Percentiles rank a stretch among this genome's conserved stretches.
phyloP scores from a whole-genome alignment of 768 basidiomycete species.

The Gyrodon lividus region DNA sequence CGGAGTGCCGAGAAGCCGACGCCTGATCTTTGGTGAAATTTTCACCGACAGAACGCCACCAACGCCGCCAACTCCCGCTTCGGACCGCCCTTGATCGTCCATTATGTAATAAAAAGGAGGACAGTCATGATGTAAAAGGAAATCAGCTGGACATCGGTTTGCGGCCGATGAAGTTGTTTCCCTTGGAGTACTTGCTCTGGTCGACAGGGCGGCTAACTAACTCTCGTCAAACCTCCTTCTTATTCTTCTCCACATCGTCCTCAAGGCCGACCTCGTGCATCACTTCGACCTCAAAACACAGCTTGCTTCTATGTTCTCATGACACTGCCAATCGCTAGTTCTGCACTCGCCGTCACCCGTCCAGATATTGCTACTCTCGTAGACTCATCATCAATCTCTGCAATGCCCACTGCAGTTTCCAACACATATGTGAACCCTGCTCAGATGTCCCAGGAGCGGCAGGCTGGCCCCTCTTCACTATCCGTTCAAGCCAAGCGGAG shows the following conservation, averaged over 20 bases:
- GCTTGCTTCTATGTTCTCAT: constrained; percentile 13
- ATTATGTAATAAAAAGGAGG: constrained; percentile 8
- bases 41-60: neutral
- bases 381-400: constrained; percentile 4
- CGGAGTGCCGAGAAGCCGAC: constrained; percentile 5
- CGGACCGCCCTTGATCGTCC: neutral
- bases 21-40: neutral
- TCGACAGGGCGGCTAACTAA: neutral
- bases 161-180: constrained; percentile 16
- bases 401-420: constrained; percentile 19
- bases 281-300: neutral
- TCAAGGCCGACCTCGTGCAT: constrained; percentile 1
- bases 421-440: constrained; percentile 42
- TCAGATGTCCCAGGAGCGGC: constrained; percentile 41
- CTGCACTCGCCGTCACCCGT: constrained; percentile 1
- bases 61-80: neutral
- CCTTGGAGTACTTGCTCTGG: neutral
- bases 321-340: constrained; percentile 6
- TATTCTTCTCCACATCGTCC: neutral
- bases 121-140: constrained; percentile 11
- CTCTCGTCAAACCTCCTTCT: neutral
- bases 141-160: constrained; percentile 16
- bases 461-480: constrained; percentile 30
- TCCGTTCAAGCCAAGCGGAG: constrained; percentile 36
- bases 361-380: constrained; percentile 8